phyloP scores from a whole-genome alignment of 805 yeast genomes.

The Hermanozyma aechmeae region DNA sequence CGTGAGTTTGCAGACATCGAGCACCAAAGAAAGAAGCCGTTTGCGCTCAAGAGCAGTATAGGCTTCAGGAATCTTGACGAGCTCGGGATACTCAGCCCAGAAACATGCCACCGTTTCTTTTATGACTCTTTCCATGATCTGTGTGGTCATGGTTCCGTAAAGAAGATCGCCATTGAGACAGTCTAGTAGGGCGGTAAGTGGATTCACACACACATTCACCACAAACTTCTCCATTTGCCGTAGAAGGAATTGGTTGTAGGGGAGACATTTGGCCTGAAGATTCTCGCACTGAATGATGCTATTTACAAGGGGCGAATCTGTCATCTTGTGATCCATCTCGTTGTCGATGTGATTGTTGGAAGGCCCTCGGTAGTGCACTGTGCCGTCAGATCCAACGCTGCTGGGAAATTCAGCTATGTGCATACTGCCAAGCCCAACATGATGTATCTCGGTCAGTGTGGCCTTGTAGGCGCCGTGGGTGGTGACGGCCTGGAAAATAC shows the following conservation, averaged over 20 bases:
- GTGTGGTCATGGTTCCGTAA: constrained; percentile 21
- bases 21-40: constrained; percentile 27
- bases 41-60: constrained; percentile 19
- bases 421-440: constrained; percentile 80
- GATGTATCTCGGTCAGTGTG: constrained; percentile 26
- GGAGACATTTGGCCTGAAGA: constrained; percentile 18
- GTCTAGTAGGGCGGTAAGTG: constrained; percentile 69
- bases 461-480: constrained; percentile 72
- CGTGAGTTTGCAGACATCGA: constrained; percentile 26
- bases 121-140: constrained; percentile 33
- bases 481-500: constrained; percentile 63
- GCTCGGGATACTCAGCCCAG: constrained; percentile 14
- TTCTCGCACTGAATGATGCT: too few relatives aligned
- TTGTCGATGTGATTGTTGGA: too few relatives aligned
- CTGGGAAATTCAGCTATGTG: too few relatives aligned
- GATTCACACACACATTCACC: constrained; percentile 77
- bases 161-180: constrained; percentile 70
- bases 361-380: too few relatives aligned
- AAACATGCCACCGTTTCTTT: constrained; percentile 38
- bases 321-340: too few relatives aligned
- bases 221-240: constrained; percentile 66
- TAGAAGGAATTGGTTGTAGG: constrained; percentile 39
- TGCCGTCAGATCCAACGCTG: too few relatives aligned
- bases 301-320: too few relatives aligned
- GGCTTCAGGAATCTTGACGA: constrained; percentile 22